Base-by-base conservation (phyloP, 2,329 filamentous ascomycete species). In the Fusarium drepaniforme region DNA sequence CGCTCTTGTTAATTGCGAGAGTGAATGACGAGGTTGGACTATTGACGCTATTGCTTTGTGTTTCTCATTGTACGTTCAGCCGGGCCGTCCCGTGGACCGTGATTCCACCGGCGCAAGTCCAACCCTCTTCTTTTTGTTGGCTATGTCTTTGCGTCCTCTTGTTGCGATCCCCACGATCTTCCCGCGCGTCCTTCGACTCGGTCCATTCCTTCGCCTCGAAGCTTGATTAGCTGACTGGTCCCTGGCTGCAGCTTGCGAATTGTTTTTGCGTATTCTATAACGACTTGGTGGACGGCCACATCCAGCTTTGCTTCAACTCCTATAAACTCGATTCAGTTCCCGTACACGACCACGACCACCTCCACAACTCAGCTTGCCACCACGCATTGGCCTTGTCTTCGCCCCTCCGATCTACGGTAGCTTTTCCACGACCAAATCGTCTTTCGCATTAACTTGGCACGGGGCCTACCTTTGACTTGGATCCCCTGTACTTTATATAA, bases 1-100 rank as follows among this genome's bases (percentile, higher is more conserved):
- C 56, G 71, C 65, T 60, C 62, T 59, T 40, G 35, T 65, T 64
- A 70, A 53, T 72, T 75, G 63, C 74, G 62, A 75, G 64, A 75
- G 64, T 64, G 66, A 68, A 64, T 64, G 64, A 64, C 59, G 62
- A 76, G 67, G 60, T 66, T 75, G 67, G 73, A 61, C 49, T 66
- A 42, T 59, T 67, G 64, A 60, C 70, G 68, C 63, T 65, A 63
- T 68, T 70, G n/a, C 49, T 67, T 63, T 63, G 59, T 61, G 23
- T 70, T 70, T 60, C 49, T 60, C 53, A 58, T 68, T 76, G 77
- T 79, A 73, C 73, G 76, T 78, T 67, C 37, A 70, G 58, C 66
- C 69, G 66, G 65, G 56, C 62, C 57, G 63, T 72, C 65, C 70
- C 61, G 38, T 66, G 64, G 38, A 72, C 58, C 42, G 42, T 73